Base-by-base conservation (phyloP, 108 stramenopile species). In the Cyclotella atomus region DNA sequence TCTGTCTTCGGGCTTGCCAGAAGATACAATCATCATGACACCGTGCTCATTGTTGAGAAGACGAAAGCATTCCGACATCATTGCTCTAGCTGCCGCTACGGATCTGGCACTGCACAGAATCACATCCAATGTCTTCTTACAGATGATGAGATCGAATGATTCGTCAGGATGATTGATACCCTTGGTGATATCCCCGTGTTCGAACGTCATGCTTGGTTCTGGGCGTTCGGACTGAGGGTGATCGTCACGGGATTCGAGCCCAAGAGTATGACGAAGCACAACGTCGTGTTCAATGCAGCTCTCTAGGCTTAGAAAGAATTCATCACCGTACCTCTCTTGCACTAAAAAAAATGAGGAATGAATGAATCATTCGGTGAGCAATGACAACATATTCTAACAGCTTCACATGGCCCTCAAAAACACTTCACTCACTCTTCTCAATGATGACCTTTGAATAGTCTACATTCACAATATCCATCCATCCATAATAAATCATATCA, bases 101-200 rank as follows among this genome's bases (percentile, higher is more conserved):
- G 88, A 88, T 45, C 85, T 85, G 5, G 75, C 73, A 35, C 82
- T 53, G 46, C 88, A 89, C 10, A 95, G 73, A 28, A 95, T 75
- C 3, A 90, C 82, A 74, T 95, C 94, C 59, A 95, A 81, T 0
- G 88, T 87, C 59, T 84, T 91, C 82, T 95, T 95, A 75, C 87
- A 88, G 43, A 95, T 77, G 52, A 95, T 85, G 65, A 95, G 76
- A 43, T 95, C 94, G 62, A 95, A 91, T 0, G 89, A 86, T 36
- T 81, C 84, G 54, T 89, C 86, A 2, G 66, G 65, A 56, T 91
- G 85, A 12, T 86, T 65, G 21, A 95, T 60, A n/a, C 77, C 83
- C 44, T 91, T 47, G 12, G 82, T 83, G n/a, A 92, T 68, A 62
- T 95, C 91, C 9, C 76, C 84, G 75, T 85, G 79, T 20, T 88